Conservation (phyloP, 768 basidiomycete species). For the Lentinula boryana region DNA sequence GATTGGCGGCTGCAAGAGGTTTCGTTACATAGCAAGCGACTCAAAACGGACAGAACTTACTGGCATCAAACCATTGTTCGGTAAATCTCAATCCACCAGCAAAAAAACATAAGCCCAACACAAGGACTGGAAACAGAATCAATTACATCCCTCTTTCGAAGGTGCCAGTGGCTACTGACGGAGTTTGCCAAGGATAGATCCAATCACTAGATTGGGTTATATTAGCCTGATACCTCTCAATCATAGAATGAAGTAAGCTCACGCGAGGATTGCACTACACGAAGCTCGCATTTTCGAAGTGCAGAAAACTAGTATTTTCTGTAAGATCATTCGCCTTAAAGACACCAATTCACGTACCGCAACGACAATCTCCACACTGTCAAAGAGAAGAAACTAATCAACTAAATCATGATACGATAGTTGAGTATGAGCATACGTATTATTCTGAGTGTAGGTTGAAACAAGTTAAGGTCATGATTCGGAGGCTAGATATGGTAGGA, state of each 20-base stretch:
- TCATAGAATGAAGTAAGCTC: conserved; percentile 17
- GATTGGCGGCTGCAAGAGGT: conserved; percentile 49
- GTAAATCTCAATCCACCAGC: conserved; percentile 73
- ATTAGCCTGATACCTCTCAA: conserved; percentile 2
- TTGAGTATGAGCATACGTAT: conserved; percentile 40
- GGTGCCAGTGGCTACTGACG: conserved; percentile 26
- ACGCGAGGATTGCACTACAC: conserved; percentile 79
- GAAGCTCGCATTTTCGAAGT: conserved; percentile 73
- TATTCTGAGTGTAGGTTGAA: conserved; percentile 38
- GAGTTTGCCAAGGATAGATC: conserved; percentile 77
- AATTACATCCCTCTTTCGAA: neutral
- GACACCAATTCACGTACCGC: conserved; percentile 45
- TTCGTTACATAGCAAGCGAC: neutral
- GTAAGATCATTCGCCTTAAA: neutral
- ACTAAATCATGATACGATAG: neutral
- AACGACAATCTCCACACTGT: conserved; percentile 60
- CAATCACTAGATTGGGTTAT: conserved; percentile 49
- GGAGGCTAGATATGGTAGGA: neutral
- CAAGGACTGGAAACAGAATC: conserved; percentile 49
- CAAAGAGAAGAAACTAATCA: neutral
- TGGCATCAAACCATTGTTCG: conserved; percentile 71
- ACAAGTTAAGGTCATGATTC: conserved; percentile 1
- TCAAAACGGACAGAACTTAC: conserved; percentile 30
- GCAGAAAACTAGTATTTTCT: conserved; percentile 57
- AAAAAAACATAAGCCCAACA: conserved; percentile 82